Evolutionary conservation across 1,139 yeast species (phyloP).

Genomic region (Protomyces inouyei): DNA sequence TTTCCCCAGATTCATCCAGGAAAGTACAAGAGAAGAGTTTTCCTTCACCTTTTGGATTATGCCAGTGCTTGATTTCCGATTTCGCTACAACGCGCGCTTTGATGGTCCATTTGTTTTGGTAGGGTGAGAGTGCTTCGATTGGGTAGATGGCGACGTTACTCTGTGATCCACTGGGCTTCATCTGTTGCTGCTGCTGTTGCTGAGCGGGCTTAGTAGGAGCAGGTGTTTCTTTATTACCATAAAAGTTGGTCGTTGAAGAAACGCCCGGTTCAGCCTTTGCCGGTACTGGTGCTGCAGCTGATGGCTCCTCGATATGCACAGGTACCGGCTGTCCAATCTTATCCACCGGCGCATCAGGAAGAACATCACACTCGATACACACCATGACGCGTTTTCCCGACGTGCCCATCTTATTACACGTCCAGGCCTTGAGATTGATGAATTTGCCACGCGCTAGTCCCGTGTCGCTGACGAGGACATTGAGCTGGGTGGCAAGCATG

Average conservation of each 20-base stretch:
- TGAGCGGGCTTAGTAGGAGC: constrained; percentile 12
- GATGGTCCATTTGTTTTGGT: constrained; percentile 84
- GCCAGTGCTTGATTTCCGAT: constrained; percentile 83
- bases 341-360: constrained; percentile 30
- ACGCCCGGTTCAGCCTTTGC: constrained; percentile 21
- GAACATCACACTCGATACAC: constrained; percentile 28
- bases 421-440: constrained; percentile 29
- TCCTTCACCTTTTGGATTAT: constrained; percentile 82
- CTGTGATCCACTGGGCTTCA: constrained; percentile 3
- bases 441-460: constrained; percentile 30
- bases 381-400: constrained; percentile 27
- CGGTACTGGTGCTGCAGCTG: neutral
- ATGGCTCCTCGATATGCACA: constrained; percentile 13
- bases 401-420: constrained; percentile 31
- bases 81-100: constrained; percentile 87
- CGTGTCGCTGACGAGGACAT: constrained; percentile 28
- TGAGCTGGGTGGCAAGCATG: constrained; percentile 32
- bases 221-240: constrained; percentile 21
- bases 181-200: constrained; percentile 3
- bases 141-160: constrained; percentile 49
- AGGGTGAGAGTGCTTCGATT: constrained; percentile 86
- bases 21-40: constrained; percentile 82
- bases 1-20: constrained; percentile 92
- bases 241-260: constrained; percentile 26
- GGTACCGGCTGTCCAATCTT: constrained; percentile 30